Conservation (phyloP, 768 basidiomycete species). For the Cystobasidiopsis lactophilus region DNA sequence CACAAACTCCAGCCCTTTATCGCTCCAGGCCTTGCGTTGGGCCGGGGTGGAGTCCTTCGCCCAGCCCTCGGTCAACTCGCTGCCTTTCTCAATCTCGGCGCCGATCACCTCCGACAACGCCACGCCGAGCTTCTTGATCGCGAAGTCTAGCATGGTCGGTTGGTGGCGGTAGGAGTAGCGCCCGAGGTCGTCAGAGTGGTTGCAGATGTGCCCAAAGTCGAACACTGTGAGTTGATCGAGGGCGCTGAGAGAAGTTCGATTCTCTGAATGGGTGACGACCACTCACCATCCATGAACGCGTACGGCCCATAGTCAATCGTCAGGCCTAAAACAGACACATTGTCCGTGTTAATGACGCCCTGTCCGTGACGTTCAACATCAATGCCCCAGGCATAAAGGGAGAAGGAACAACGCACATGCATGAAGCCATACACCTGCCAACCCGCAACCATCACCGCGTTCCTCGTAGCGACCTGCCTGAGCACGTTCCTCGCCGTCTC, state of each 20-base stretch:
- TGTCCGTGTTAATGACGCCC: slow-evolving; percentile 93
- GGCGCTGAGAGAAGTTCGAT: slow-evolving; percentile 33
- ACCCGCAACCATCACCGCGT: slow-evolving; percentile 74
- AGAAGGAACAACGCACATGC: neutral
- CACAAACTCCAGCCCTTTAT: slow-evolving; percentile 34
- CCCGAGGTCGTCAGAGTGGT: slow-evolving; percentile 56
- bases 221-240: slow-evolving; percentile 39
- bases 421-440: slow-evolving; percentile 55
- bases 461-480: slow-evolving; percentile 55
- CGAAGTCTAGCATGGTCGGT: slow-evolving; percentile 37
- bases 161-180: slow-evolving; percentile 22
- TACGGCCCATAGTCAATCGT: slow-evolving; percentile 36
- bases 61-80: slow-evolving; percentile 32
- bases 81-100: slow-evolving; percentile 42
- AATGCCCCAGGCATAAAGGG: neutral
- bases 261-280: neutral
- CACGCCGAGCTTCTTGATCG: slow-evolving; percentile 38
- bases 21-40: slow-evolving; percentile 40
- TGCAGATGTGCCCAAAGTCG: slow-evolving; percentile 66
- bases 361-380: slow-evolving; percentile 28
- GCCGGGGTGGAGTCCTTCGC: slow-evolving; percentile 34
- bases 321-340: slow-evolving; percentile 32
- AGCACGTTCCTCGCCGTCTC: slow-evolving; percentile 29
- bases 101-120: slow-evolving; percentile 70
- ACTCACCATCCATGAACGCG: slow-evolving; percentile 12